Percentiles rank a stretch among this genome's conserved stretches.
Evolutionary conservation across 2,329 filamentous ascomycete genomes (phyloP).

Genomic region (Exophiala sp.): DNA sequence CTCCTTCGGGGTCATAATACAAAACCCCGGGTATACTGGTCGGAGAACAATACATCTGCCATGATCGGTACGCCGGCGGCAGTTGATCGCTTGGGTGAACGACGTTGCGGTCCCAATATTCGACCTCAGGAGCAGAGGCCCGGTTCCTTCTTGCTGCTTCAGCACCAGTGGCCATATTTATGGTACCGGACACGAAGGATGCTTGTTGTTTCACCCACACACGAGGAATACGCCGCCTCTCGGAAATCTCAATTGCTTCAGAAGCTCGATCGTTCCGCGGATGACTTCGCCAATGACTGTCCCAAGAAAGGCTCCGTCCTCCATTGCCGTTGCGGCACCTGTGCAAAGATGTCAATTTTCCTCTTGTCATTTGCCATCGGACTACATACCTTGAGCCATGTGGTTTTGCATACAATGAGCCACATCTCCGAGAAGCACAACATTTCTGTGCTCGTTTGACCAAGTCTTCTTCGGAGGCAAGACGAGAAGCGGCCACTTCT

Average conservation of each 20-base stretch:
- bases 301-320: slow-evolving; percentile 43
- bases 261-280: slow-evolving; percentile 33
- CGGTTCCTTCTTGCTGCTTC: slow-evolving; percentile 11
- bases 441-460: slow-evolving; percentile 41
- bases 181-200: slow-evolving; percentile 26
- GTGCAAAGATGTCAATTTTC: slow-evolving; percentile 29
- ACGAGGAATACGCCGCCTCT: slow-evolving; percentile 42
- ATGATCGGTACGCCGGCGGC: slow-evolving; percentile 20
- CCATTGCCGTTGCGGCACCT: slow-evolving; percentile 46
- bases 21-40: slow-evolving; percentile 18
- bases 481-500: slow-evolving; percentile 45
- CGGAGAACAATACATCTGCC: slow-evolving; percentile 19
- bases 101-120: slow-evolving; percentile 9
- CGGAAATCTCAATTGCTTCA: slow-evolving; percentile 40
- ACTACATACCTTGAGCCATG: slow-evolving; percentile 27
- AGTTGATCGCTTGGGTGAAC: slow-evolving; percentile 9
- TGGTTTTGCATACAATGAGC: slow-evolving; percentile 44
- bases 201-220: slow-evolving; percentile 43
- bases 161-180: slow-evolving; percentile 19
- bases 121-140: slow-evolving; percentile 14
- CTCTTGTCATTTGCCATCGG: neutral
- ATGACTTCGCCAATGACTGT: slow-evolving; percentile 37
- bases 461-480: slow-evolving; percentile 42
- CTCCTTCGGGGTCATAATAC: slow-evolving; percentile 25
- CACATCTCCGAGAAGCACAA: slow-evolving; percentile 41